Conservation (phyloP, 116 monocot species). For the Trichopus zeylanicus region DNA sequence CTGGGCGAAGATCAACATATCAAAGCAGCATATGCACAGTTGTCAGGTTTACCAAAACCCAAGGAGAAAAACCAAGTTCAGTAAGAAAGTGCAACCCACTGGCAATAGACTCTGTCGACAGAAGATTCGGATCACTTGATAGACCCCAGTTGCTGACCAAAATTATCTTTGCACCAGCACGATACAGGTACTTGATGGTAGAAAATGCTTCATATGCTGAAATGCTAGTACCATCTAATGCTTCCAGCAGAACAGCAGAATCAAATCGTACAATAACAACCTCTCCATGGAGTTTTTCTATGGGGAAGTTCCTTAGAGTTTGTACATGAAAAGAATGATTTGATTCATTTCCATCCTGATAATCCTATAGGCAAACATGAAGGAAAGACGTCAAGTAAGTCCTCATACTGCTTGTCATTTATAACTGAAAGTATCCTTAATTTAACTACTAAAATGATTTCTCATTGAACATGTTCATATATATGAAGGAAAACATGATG, state of each 20-base stretch:
- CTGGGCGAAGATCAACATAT: background rate
- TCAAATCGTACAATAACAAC: conserved; percentile 72
- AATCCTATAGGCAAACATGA: background rate
- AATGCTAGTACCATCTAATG: conserved; percentile 7
- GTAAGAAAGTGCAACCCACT: conserved; percentile 27
- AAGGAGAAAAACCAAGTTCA: background rate
- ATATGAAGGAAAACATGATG: too few species aligned
- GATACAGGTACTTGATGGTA: conserved; percentile 69
- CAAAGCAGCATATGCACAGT: background rate
- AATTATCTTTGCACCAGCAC: conserved; percentile 62
- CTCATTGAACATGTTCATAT: background rate
- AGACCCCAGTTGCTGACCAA: conserved; percentile 56
- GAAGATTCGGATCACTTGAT: conserved; percentile 14
- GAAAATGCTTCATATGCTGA: conserved; percentile 32
- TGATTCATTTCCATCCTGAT: background rate
- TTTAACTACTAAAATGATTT: background rate
- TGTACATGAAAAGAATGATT: conserved; percentile 36
- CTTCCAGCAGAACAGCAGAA: conserved; percentile 26
- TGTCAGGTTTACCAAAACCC: background rate
- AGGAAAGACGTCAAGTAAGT: background rate
- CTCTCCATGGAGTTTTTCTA: conserved; percentile 62
- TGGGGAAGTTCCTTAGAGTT: conserved; percentile 68
- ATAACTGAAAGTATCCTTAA: too few species aligned
- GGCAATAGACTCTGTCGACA: conserved; percentile 41
- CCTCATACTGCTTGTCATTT: background rate